A percentile compares a stretch with the other conserved stretches of the same genome.
These are phyloP conservation scores for Aphanomyces astaci DNA, from an alignment of 352 stramenopile genomes.

Conservation along the genomic window DNA sequence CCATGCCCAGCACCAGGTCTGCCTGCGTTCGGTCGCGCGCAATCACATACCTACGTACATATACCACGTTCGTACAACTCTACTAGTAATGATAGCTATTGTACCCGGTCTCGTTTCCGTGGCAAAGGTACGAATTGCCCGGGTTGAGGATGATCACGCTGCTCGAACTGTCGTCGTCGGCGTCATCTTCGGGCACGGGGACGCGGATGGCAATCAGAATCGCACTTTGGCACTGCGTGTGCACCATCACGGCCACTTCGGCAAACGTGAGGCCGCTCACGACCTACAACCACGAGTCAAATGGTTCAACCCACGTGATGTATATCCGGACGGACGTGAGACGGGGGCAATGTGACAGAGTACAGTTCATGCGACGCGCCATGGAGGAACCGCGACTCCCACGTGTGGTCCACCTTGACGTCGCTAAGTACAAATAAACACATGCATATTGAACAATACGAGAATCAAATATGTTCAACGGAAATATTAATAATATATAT, in stretches of 20 bases:
- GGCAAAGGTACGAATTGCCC: constrained; percentile 13
- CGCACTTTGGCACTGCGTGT: constrained; percentile 34
- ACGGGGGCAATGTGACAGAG: constrained; percentile 49
- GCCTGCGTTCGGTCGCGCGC: constrained; percentile 14
- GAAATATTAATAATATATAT: too few species aligned
- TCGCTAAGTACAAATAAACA: too few species aligned
- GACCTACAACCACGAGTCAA: constrained; percentile 25
- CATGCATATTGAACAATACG: too few species aligned
- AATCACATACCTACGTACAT: constrained; percentile 9
- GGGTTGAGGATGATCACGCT: constrained; percentile 15
- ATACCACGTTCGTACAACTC: background rate
- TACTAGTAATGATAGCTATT: background rate
- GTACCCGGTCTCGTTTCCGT: constrained; percentile 13
- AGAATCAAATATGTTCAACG: too few species aligned
- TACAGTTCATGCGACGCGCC: constrained; percentile 73
- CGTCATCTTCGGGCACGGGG: background rate
- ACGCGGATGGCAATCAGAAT: constrained; percentile 7
- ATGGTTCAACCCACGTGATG: background rate
- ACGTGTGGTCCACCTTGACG: constrained; percentile 31
- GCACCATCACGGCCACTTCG: constrained; percentile 66
- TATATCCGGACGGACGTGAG: constrained; percentile 28
- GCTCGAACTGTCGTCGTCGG: background rate
- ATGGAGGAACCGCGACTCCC: constrained; percentile 60
- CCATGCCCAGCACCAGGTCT: constrained; percentile 1
- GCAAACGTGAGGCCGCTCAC: constrained; percentile 68